Conservation (phyloP, 2,329 filamentous ascomycete genomes). For the Metarhizium humberi region DNA sequence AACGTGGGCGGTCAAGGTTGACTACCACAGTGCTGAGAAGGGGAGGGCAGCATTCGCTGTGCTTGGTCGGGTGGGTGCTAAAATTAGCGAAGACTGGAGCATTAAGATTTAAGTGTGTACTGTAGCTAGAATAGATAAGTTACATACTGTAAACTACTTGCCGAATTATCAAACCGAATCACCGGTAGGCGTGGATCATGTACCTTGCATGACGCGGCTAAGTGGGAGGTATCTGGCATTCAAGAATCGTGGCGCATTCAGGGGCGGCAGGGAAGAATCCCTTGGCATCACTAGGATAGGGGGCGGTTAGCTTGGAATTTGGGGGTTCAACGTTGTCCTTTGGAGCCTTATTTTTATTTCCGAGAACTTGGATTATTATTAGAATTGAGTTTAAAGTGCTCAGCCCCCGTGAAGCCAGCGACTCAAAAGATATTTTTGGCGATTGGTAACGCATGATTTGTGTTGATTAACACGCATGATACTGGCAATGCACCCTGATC, state of each 20-base stretch:
- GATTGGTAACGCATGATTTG: too few species aligned
- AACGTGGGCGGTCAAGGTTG: slow-evolving; percentile 48
- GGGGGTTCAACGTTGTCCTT: too few species aligned
- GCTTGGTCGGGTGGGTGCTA: slow-evolving; percentile 40
- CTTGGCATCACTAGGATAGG: neutral
- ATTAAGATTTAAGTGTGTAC: slow-evolving; percentile 20
- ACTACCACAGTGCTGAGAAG: slow-evolving; percentile 43
- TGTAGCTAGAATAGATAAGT: neutral
- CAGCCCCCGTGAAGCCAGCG: too few species aligned
- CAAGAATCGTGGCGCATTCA: neutral
- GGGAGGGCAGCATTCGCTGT: slow-evolving; percentile 42
- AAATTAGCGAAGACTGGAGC: slow-evolving; percentile 46
- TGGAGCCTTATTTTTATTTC: too few species aligned
- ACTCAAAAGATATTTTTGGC: too few species aligned
- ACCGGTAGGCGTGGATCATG: neutral
- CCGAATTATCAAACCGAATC: neutral
- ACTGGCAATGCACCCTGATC: too few species aligned
- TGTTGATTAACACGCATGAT: too few species aligned
- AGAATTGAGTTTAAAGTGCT: too few species aligned
- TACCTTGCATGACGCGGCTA: neutral
- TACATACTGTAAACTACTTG: neutral
- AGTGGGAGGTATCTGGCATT: neutral
- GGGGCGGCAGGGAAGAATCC: neutral
- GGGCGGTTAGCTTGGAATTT: too few species aligned
- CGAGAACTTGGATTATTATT: too few species aligned